Evolutionary conservation across 495 filamentous ascomycete species (phyloP).

Genomic region (Neurospora sublineolata): DNA sequence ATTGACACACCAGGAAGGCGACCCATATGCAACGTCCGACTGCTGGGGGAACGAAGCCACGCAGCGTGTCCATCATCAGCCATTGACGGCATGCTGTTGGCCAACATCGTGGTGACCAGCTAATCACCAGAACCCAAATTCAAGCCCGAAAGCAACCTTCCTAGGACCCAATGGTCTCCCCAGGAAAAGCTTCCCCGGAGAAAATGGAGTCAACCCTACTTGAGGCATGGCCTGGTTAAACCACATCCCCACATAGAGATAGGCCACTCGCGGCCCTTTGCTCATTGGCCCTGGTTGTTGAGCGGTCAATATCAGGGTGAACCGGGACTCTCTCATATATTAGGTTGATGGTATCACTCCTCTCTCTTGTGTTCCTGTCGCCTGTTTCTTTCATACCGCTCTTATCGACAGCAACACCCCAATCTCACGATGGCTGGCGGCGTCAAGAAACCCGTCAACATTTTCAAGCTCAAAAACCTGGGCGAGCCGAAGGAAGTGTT

Average conservation of each 20-base stretch:
- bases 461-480: conserved; percentile 46
- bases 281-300: not conserved
- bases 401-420: not conserved
- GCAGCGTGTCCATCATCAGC: not conserved
- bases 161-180: not conserved
- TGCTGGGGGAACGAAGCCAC: not conserved
- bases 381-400: not conserved
- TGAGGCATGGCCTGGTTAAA: not conserved
- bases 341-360: not conserved
- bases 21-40: not conserved
- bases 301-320: not conserved
- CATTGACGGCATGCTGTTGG: not conserved
- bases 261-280: not conserved
- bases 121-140: not conserved
- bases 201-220: not conserved
- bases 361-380: not conserved
- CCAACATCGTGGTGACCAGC: not conserved
- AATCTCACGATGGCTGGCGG: conserved; percentile 44
- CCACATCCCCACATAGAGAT: not conserved
- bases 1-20: not conserved
- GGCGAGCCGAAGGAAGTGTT: conserved; percentile 47
- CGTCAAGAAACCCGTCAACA: conserved; percentile 53
- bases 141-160: not conserved
- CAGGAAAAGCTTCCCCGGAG: not conserved
- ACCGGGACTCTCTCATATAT: not conserved